Evolutionary conservation across 164 flowering plant genomes (phyloP).

Genomic region (Piper longum): DNA sequence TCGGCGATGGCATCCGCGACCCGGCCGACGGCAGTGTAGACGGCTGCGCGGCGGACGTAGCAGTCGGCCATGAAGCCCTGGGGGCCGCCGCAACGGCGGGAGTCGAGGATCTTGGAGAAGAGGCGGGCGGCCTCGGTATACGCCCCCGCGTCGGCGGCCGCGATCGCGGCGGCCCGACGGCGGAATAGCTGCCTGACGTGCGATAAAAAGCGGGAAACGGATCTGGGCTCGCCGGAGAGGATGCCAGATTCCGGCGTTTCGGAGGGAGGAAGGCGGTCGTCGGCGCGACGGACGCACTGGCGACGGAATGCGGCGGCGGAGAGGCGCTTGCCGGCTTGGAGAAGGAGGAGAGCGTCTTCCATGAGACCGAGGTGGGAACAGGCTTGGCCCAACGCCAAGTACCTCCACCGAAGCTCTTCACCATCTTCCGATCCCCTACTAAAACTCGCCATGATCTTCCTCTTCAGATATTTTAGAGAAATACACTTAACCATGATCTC

Average conservation of each 20-base stretch:
- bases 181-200: constrained; percentile 87
- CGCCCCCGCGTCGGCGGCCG: constrained; percentile 62
- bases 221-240: constrained; percentile 33
- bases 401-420: too few species aligned
- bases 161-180: constrained; percentile 2
- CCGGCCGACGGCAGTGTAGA: constrained; percentile 54
- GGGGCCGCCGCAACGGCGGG: constrained; percentile 60
- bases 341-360: constrained; percentile 92
- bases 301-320: constrained; percentile 71
- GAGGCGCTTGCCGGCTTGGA: constrained; percentile 86
- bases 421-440: too few species aligned
- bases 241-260: constrained; percentile 8
- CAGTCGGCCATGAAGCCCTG: constrained; percentile 85
- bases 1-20: constrained; percentile 79
- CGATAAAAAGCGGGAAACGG: constrained; percentile 41
- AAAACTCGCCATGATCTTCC: too few species aligned
- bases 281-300: constrained; percentile 60
- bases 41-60: constrained; percentile 64
- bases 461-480: too few species aligned
- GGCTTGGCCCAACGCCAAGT: constrained; percentile 73
- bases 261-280: constrained; percentile 60
- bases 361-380: constrained; percentile 81
- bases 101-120: constrained; percentile 77
- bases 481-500: too few species aligned
- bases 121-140: constrained; percentile 79